Base-by-base conservation (phyloP, 75 land plant species). In the Gnetum montanum region DNA sequence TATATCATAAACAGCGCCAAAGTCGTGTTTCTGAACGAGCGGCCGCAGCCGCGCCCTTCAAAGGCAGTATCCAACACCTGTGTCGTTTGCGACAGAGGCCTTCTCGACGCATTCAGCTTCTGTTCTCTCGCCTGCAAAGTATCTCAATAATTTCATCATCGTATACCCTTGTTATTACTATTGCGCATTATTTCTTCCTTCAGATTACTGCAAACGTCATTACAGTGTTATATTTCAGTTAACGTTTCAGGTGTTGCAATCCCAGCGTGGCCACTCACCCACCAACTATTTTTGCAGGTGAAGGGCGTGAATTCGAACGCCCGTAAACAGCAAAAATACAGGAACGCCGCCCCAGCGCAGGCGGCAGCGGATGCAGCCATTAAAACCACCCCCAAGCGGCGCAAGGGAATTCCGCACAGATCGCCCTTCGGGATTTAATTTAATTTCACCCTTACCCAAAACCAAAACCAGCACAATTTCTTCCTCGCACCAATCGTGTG, bases 81-180 rank as follows among this genome's bases (percentile, higher is more conserved):
- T 22, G 83, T 71, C 28, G 72, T 79, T 27, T 83, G 86, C 58
- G 64, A 77, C 46, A 38, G 86, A 8, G 71, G 79, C 57, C 79
- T 83, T 49, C 64, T 74, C 13, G 86, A 83, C 37, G 43, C 76
- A 23, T 83, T 75, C 72, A 61, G 83, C 30, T 83, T 78, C 62
- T 83, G 86, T 52, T 83, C 86, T 13, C 72, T 83, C 19, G 86
- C 83, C 23, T 83, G 86, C 73, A 83, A 83, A 83, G 86, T 83
- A 58, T 30, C 5, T 29, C 7, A 8, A n/a, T 10, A 57, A 2
- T n/a, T 28, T 46, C 25, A 40, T 19, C 13, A 29, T 33, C 8
- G 15, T 26, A 6, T 18, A 6, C 16, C 15, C 40, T 33, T 5
- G 7, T 26, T 33, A 35, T 20, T 31, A 28, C 7, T 27, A 34